Evolutionary conservation across 2,329 filamentous ascomycete species (phyloP), one percentile per base, ranked within the genome.

Genomic region (Exophiala sp.): DNA sequence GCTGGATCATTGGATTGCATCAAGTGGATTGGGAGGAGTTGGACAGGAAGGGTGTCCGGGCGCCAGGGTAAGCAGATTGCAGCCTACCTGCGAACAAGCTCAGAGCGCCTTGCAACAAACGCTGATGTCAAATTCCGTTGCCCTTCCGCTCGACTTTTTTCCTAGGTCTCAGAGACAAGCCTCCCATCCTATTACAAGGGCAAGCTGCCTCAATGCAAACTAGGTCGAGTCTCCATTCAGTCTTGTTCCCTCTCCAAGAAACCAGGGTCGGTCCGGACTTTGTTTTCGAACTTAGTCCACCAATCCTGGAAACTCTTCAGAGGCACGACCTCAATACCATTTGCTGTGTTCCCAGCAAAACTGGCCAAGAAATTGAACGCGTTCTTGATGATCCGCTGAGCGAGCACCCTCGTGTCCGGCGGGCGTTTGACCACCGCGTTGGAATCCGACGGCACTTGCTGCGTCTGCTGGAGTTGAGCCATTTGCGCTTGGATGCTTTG

Each of bases 281-380:
- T 84, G 54, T 81, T 80, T 73, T 98, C 91, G 70, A 98, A 98
- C 70, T 96, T 97, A 53, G 76, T 79, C 93, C 94, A 98, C 93
- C 94, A 98, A 51, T 95, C 88, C 70, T 94, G 85, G 66, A 98
- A 98, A 3, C 86, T 88, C 70, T 87, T 93, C 57, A 98, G 70
- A n/a, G 93, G 90, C 19, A 98, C 87, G 10, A 94, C 85, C 66
- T 97, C 91, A 39, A 85, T 79, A 0, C 85, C 85, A 1, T 73
- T 77, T 21, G 73, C 71, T 0, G 64, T 64, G 49, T 78, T 77
- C 30, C 81, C 80, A 52, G 85, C 87, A 73, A 95, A 97, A 62
- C 88, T 86, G 2, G 91, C 82, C 50, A 98, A 74, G 66, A 95
- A 97, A 69, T 98, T 96, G 69, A 97, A 98, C 11, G 91, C 93